A percentile compares a stretch with the other conserved stretches of the same genome.
These are phyloP conservation scores for Phymatotrichopsis omnivora DNA, from an alignment of 2,329 filamentous ascomycete genomes.

Conservation along the genomic window DNA sequence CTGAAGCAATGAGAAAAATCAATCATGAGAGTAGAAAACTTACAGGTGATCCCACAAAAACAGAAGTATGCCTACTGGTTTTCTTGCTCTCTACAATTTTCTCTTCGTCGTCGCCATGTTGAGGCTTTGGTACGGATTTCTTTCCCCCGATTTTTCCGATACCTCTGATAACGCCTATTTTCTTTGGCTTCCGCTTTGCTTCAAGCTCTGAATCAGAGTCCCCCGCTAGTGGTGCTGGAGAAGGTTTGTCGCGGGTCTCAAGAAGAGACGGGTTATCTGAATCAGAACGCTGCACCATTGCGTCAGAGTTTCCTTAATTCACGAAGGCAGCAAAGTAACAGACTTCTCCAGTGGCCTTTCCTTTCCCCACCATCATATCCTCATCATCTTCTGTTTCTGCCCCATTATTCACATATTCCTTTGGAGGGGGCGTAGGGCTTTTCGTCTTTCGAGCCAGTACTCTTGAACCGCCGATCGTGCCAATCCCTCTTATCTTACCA, in stretches of 20 bases:
- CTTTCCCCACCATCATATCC: slow-evolving; percentile 8
- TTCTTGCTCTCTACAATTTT: background rate
- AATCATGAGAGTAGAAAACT: background rate
- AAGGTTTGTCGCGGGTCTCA: background rate
- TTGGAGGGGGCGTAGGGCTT: background rate
- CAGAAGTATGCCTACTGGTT: slow-evolving; percentile 1
- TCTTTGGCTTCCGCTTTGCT: slow-evolving; percentile 8
- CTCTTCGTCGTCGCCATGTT: slow-evolving; percentile 8
- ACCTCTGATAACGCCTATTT: slow-evolving; percentile 3
- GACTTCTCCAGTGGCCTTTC: background rate
- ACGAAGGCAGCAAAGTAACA: too few species aligned
- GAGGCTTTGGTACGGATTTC: background rate
- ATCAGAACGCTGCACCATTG: too few species aligned
- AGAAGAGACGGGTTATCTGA: background rate
- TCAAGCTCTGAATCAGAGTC: slow-evolving; percentile 3
- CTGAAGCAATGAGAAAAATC: background rate
- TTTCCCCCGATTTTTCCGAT: slow-evolving; percentile 21
- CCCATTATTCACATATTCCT: background rate
- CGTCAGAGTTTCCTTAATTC: too few species aligned
- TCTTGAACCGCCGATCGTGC: background rate
- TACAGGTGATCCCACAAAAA: background rate
- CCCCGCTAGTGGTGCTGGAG: background rate
- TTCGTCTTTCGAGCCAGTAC: background rate
- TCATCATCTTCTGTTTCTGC: slow-evolving; percentile 20
- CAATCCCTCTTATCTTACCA: slow-evolving; percentile 1